Evolutionary conservation across 2,329 filamentous ascomycete genomes (phyloP), one percentile per base, ranked within the genome.

Genomic region (Fusarium pseudocircinatum): DNA sequence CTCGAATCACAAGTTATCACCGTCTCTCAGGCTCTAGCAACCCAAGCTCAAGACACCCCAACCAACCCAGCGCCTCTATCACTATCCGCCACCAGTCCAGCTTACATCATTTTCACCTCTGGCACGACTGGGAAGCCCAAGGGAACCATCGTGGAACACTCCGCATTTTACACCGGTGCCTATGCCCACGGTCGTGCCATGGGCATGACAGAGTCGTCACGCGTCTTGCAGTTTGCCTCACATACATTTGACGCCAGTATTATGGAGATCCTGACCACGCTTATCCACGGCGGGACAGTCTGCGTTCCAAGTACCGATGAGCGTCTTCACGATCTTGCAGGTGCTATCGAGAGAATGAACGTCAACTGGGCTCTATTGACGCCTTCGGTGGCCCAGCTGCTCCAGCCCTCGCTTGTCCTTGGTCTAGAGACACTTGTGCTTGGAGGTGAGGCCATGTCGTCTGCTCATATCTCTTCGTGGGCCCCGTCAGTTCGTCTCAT

Each of bases 271-370:
- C 32, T 78, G 0, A 72, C 59, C 1, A 67, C 70, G 5, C 50
- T 78, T 1, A 63, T 73, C 4, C 69, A 72, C 6, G 79, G 80
- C 13, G 80, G 77, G 1, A 81, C 80, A 8, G 70, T 82, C 4
- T 81, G 80, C 20, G 60, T 82, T 1, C 82, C 82, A 1, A 82
- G 79, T 1, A 80, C 83, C 7, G 78, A 81, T 5, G 80, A 84
- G 34, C 80, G 84, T 2, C 75, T 83, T 54, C 81, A 84, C 28
- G 76, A 83, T 44, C 64, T 85, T 13, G 36, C 60, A 1, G 54
- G 64, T 1, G 42, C 47, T 7, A 73, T 78, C n/a, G 32, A 61
- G n/a, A 60, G 68, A 2, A 52, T 73, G 43, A 0, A 6, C 4
- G 70, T 71, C 7, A 78, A 76, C 22, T 77, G 73, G 75, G 68